These are phyloP conservation scores for Debaryomyces sp. DNA, from an alignment of 1,139 yeast genomes.

Conservation along the genomic window DNA sequence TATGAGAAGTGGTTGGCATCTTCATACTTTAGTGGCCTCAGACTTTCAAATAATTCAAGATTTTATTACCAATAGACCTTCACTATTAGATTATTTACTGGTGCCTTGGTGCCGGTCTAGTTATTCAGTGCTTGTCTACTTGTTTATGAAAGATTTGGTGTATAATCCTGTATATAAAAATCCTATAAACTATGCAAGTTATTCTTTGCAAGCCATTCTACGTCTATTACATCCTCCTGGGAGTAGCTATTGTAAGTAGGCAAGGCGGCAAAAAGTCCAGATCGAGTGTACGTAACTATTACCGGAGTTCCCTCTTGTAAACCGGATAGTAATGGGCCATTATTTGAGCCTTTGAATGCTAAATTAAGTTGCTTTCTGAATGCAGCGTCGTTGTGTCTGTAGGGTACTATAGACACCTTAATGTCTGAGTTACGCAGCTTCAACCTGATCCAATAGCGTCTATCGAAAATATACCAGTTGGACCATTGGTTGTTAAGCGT, in stretches of 20 bases:
- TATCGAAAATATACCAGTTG: conserved; percentile 39
- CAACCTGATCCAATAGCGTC: conserved; percentile 38
- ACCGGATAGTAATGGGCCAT: neutral
- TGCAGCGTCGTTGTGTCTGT: conserved; percentile 16
- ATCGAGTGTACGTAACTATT: conserved; percentile 6
- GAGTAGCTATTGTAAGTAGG: conserved; percentile 23
- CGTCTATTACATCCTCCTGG: conserved; percentile 9
- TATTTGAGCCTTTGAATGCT: neutral
- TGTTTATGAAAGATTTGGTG: conserved; percentile 3
- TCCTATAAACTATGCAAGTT: conserved; percentile 15
- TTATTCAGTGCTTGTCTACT: neutral
- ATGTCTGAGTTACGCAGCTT: conserved; percentile 9
- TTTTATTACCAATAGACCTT: neutral
- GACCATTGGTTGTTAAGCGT: conserved; percentile 17
- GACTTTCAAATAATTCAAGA: neutral
- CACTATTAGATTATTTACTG: neutral
- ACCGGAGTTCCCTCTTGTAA: conserved; percentile 8
- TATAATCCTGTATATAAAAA: conserved; percentile 10
- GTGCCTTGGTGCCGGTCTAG: neutral
- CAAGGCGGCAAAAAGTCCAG: conserved; percentile 17
- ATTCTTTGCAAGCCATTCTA: conserved; percentile 24
- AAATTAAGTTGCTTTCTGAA: conserved; percentile 12
- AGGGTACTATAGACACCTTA: conserved; percentile 21
- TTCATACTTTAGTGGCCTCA: neutral
- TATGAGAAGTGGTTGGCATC: conserved; percentile 1